These are phyloP conservation scores for Eragrostis nindensis DNA, from an alignment of 176 grass and related monocot species.

Conservation along the genomic window DNA sequence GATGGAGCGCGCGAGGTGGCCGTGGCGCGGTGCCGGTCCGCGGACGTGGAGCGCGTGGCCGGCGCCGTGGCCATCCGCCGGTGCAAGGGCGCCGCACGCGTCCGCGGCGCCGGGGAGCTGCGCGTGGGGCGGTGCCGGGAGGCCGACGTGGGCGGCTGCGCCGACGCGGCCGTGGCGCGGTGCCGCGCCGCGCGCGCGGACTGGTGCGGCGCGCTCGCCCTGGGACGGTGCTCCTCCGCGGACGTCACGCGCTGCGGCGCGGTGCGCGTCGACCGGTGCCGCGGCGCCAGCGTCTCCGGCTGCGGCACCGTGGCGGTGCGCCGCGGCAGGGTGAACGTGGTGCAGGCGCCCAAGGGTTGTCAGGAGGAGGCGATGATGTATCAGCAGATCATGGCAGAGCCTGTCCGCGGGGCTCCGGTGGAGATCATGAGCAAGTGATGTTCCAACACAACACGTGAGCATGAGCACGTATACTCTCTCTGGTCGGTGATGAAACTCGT, in stretches of 20 bases:
- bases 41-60: slow-evolving; percentile 46
- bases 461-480: too few species aligned
- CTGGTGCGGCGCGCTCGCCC: slow-evolving; percentile 58
- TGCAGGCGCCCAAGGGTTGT: not conserved
- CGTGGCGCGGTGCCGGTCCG: slow-evolving; percentile 52
- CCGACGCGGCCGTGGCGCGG: slow-evolving; percentile 41
- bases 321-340: slow-evolving; percentile 20
- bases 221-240: slow-evolving; percentile 48
- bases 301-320: slow-evolving; percentile 32
- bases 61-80: slow-evolving; percentile 48
- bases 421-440: slow-evolving; percentile 6
- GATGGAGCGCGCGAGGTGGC: slow-evolving; percentile 39
- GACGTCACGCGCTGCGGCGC: slow-evolving; percentile 61
- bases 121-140: slow-evolving; percentile 48
- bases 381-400: not conserved
- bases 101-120: slow-evolving; percentile 54
- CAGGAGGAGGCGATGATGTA: not conserved
- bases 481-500: too few species aligned
- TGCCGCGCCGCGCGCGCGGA: slow-evolving; percentile 50
- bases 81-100: slow-evolving; percentile 49
- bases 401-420: too few species aligned
- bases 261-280: slow-evolving; percentile 28
- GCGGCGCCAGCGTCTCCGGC: slow-evolving; percentile 19
- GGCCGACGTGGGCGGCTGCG: slow-evolving; percentile 52
- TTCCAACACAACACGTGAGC: not conserved